Evolutionary conservation across 2,329 filamentous ascomycete species (phyloP).

Genomic region (Aspergillus ibericus): DNA sequence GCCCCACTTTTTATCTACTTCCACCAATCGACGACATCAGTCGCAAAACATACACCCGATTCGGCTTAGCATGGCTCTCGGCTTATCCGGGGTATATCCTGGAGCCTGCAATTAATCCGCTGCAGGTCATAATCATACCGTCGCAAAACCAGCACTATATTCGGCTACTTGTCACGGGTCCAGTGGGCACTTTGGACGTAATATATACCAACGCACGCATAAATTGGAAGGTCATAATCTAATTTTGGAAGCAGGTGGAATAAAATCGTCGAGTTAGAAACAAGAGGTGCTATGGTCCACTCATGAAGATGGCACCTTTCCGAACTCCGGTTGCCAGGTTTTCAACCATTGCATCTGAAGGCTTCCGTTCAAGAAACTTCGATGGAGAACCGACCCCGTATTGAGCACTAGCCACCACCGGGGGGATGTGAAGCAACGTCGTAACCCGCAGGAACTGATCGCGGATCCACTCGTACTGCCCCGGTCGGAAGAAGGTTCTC

Average conservation of each 20-base stretch:
- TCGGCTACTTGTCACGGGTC: not conserved
- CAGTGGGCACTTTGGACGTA: not conserved
- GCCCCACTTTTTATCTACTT: not conserved
- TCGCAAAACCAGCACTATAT: not conserved
- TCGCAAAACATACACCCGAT: not conserved
- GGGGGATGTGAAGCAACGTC: slow-evolving; percentile 9
- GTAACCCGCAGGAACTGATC: slow-evolving; percentile 19
- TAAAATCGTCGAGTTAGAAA: not conserved
- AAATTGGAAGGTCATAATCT: not conserved
- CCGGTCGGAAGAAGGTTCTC: slow-evolving; percentile 11
- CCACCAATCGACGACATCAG: not conserved
- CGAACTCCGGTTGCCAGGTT: not conserved
- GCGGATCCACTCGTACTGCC: slow-evolving; percentile 20
- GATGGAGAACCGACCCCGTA: not conserved
- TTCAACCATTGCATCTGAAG: not conserved
- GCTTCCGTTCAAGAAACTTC: not conserved
- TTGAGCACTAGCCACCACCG: not conserved
- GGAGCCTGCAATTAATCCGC: too few species aligned
- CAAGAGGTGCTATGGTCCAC: not conserved
- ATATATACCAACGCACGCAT: not conserved
- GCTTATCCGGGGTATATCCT: too few species aligned
- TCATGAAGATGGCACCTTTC: not conserved
- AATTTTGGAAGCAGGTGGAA: not conserved
- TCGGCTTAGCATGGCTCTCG: not conserved
- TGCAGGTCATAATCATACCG: not conserved